Percentiles rank a stretch among this genome's conserved stretches.
phyloP scores from a whole-genome alignment of 176 grass and related monocot genomes.

The Areca catechu region DNA sequence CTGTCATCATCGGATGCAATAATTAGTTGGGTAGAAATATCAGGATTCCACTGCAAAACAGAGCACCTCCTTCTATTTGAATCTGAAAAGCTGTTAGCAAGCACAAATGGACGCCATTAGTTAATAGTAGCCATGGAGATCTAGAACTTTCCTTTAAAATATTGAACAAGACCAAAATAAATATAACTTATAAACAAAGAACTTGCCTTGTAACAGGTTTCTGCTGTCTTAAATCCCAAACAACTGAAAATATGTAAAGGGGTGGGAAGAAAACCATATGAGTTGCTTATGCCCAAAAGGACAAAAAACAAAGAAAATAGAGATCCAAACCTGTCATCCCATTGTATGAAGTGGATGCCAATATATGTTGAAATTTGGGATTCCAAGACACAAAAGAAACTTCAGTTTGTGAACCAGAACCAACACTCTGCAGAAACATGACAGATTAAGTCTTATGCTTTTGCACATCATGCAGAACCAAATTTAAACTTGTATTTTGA shows the following conservation, averaged over 20 bases:
- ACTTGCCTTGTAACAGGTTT: conserved; percentile 83
- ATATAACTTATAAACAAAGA: conserved; percentile 1
- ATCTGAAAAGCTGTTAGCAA: conserved; percentile 72
- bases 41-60: conserved; percentile 97
- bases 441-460: neutral
- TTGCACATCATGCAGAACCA: neutral
- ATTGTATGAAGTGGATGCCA: conserved; percentile 85
- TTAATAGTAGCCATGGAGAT: too few relatives aligned
- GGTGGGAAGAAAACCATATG: conserved; percentile 12
- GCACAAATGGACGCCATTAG: neutral
- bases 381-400: conserved; percentile 94
- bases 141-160: neutral
- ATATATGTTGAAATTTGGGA: conserved; percentile 88
- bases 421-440: conserved; percentile 46
- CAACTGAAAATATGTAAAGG: conserved; percentile 43
- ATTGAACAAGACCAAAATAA: conserved; percentile 6
- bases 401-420: conserved; percentile 81
- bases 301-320: conserved; percentile 11
- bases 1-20: conserved; percentile 92
- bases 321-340: conserved; percentile 61
- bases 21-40: conserved; percentile 89
- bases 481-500: neutral
- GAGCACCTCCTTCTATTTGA: conserved; percentile 81
- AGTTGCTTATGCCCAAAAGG: conserved; percentile 12
- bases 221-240: conserved; percentile 94